Conservation (phyloP, 306 rosid species). For the Lupinus albus region DNA sequence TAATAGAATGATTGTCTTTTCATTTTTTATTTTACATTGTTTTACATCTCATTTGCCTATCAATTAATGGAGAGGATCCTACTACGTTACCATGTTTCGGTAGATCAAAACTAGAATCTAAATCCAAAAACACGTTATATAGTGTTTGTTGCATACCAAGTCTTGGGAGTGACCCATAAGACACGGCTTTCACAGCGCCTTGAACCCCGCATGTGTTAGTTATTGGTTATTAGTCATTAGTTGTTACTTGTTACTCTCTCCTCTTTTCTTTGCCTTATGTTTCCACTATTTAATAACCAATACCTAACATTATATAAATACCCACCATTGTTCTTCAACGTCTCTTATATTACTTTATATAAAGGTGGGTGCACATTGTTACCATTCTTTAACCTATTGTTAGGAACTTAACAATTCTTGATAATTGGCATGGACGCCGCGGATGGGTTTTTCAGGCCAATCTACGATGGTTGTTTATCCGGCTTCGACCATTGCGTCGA, state of each 20-base stretch:
- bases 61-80: no score
- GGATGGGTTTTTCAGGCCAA: conserved; percentile 51
- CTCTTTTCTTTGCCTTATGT: not conserved
- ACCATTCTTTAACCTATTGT: not conserved
- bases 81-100: no score
- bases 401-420: not conserved
- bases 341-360: not conserved
- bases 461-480: conserved; percentile 60
- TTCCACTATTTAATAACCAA: conserved; percentile 10
- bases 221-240: no score
- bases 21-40: no score
- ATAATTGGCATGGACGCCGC: conserved; percentile 44
- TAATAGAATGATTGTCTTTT: no score
- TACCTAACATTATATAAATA: not conserved
- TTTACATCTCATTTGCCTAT: no score
- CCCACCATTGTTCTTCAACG: conserved; percentile 17
- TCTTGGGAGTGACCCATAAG: conserved; percentile 41
- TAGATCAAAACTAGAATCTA: not conserved
- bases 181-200: conserved; percentile 43
- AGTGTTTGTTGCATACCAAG: not conserved
- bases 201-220: conserved; percentile 26
- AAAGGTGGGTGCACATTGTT: conserved; percentile 12
- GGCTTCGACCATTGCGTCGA: conserved; percentile 50
- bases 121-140: not conserved
- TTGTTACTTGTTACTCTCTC: no score